Evolutionary conservation across 2,329 filamentous ascomycete genomes (phyloP), one percentile per base, ranked within the genome.

Genomic region (Nothophoma quercina): DNA sequence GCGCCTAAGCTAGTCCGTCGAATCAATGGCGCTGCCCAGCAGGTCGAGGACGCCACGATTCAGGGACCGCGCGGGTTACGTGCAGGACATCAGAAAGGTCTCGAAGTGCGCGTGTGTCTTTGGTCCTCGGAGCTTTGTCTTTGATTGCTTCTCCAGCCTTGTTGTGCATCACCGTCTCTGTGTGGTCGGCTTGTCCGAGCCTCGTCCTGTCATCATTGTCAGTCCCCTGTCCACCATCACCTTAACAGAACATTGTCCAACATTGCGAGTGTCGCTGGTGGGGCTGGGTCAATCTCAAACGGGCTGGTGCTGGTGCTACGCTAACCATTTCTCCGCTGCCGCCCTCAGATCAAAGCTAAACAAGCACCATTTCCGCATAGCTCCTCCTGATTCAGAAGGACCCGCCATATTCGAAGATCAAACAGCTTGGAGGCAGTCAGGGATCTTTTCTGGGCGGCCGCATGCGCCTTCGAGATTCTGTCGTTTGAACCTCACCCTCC

Each of bases 51-150:
- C 64, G 67, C 70, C 70, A 65, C 64, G 34, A 56, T 58, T 68
- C 69, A 70, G 65, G 66, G 65, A 67, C 43, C 63, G 53, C 59
- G 62, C 68, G 63, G 64, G 64, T 69, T 59, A 64, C 60, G 55
- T 67, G 64, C 64, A 65, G 63, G 52, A 53, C 33, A 33, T 38
- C 38, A 40, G 38, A 36, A 34, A 28, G 43, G 50, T 44, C 43
- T 44, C 50, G 28, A 53, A 48, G 32, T 48, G 38, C 33, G 44
- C 52, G 47, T 39, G 55, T 59, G 55, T 60, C 61, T 65, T 61
- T 65, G 62, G 62, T 38, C 28, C 38, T 39, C 39, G 22, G 33
- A 29, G 18, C 26, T 42, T 51, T 48, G 33, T 35, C 54, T 67
- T 60, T 65, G 53, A 69, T 42, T 26, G 29, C 44, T 39, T 32